Base-by-base conservation (phyloP, 192 early-diverging fungal genomes). In the Gaertneriomyces sp. region DNA sequence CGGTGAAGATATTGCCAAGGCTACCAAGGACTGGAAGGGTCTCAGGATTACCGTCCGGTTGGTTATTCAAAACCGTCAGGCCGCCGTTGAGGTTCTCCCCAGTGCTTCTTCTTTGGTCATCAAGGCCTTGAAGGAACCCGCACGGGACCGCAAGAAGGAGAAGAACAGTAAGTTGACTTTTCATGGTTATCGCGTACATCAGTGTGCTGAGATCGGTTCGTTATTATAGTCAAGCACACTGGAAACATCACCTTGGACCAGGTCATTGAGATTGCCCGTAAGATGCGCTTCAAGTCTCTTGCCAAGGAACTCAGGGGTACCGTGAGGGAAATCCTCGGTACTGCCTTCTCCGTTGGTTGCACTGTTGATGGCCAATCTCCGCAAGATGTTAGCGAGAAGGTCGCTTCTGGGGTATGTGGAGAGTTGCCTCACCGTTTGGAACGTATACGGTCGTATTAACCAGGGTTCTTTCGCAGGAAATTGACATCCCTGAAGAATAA, bases 1-100 rank as follows among this genome's bases (percentile, higher is more conserved):
- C 61, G 96, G 96, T 87, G 96, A 99, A 86, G 96, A 99, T 79
- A 99, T 99, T 71, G 96, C 96, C 87, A 99, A 99, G 89, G 94
- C 90, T 67, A 99, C 96, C 75, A 84, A 91, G 79, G 94, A 92
- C 74, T 99, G 91, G 91, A 99, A 99, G 88, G 96, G 96, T 87
- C 89, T 99, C 68, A 88, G 91, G 75, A 91, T 99, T 75, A 99
- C 96, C 58, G 95, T 99, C 70, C 86, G 92, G 81, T 89, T 99
- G 82, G 93, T 91, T 78, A 93, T 99, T 65, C 96, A 99, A 85
- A 99, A 99, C 91, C 92, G 96, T 90, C 96, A 99, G 82, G 96
- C 96, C 60, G 82, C 88, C 45, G 91, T 99, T 67, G 90, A 94
- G 68, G 91, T 99, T 74, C 90, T 99, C 50, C 95, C 96, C 70